Percentiles rank a stretch among this genome's conserved stretches.
Evolutionary conservation across 1,284 basidiomycete genomes (phyloP).

Genomic region (Porogramme epimiltina): DNA sequence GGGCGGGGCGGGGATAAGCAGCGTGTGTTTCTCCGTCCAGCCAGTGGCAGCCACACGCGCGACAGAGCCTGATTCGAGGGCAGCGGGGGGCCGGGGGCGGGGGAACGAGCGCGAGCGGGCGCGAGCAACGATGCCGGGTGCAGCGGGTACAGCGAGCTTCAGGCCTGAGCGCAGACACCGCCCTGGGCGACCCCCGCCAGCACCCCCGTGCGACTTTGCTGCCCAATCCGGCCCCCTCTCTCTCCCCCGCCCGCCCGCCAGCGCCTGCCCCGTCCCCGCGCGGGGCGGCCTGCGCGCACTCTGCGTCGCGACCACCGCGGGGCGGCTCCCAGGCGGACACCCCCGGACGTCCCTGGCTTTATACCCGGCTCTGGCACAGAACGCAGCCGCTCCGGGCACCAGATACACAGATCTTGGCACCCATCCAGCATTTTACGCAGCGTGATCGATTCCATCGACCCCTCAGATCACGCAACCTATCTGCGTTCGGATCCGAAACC

Average conservation of each 20-base stretch:
- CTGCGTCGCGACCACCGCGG: too few relatives aligned
- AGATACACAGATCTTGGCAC: constrained; percentile 32
- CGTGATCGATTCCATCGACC: constrained; percentile 32
- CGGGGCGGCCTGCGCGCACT: too few relatives aligned
- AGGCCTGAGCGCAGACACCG: background rate
- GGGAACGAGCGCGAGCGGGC: background rate
- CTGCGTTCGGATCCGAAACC: constrained; percentile 28
- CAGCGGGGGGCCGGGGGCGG: background rate
- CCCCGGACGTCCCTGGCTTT: constrained; percentile 8
- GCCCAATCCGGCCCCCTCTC: constrained; percentile 15
- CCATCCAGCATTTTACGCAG: constrained; percentile 28
- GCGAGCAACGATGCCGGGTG: constrained; percentile 3
- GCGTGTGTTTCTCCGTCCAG: constrained; percentile 4
- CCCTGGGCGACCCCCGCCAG: background rate
- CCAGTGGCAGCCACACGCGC: too few relatives aligned
- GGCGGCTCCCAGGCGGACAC: background rate
- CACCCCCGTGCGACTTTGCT: constrained; percentile 17
- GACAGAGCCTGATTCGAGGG: constrained; percentile 1
- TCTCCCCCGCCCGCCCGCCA: background rate
- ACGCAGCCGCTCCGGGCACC: constrained; percentile 24
- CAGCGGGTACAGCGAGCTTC: constrained; percentile 7
- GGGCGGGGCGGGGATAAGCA: constrained; percentile 13
- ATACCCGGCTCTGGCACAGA: constrained; percentile 19
- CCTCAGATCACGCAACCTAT: constrained; percentile 29
- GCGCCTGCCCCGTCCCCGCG: background rate